Percentiles rank a stretch among this genome's conserved stretches.
Conservation (phyloP, 345 rosid species). For the Dipteronia sinensis region DNA sequence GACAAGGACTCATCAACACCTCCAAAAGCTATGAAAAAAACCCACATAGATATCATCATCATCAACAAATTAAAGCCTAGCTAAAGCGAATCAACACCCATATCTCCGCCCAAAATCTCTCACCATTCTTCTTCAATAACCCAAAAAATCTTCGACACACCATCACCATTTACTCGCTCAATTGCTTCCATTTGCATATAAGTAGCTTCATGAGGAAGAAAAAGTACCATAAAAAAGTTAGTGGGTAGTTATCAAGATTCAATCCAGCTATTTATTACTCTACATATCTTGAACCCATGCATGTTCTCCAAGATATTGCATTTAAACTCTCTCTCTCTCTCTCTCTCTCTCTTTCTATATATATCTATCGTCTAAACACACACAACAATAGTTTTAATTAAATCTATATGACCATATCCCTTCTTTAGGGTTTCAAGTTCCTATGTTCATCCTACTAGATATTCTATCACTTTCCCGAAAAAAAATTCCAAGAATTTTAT, state of each 20-base stretch:
- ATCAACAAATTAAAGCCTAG: conserved; percentile 3
- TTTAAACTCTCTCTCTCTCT: neutral
- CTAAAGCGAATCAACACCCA: conserved; percentile 13
- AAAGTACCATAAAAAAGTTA: conserved; percentile 8
- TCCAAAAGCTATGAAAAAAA: neutral
- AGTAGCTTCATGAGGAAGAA: conserved; percentile 22
- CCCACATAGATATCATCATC: neutral
- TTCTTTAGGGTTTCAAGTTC: conserved; percentile 27
- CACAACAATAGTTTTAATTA: neutral
- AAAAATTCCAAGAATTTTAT: neutral
- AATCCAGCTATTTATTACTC: neutral
- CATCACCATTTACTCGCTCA: conserved; percentile 21
- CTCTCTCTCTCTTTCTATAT: no score
- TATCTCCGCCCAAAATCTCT: conserved; percentile 18
- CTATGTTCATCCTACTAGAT: conserved; percentile 15
- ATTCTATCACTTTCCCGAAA: conserved; percentile 14
- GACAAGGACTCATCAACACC: conserved; percentile 6
- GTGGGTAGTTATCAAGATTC: neutral
- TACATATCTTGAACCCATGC: conserved; percentile 16
- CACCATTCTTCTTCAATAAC: conserved; percentile 15
- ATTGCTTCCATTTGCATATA: conserved; percentile 4
- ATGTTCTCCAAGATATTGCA: conserved; percentile 13
- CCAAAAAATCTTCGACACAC: conserved; percentile 9
- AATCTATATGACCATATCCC: neutral
- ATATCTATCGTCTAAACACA: neutral